Conservation (phyloP, 345 rosid genomes). For the Gossypium stocksii region DNA sequence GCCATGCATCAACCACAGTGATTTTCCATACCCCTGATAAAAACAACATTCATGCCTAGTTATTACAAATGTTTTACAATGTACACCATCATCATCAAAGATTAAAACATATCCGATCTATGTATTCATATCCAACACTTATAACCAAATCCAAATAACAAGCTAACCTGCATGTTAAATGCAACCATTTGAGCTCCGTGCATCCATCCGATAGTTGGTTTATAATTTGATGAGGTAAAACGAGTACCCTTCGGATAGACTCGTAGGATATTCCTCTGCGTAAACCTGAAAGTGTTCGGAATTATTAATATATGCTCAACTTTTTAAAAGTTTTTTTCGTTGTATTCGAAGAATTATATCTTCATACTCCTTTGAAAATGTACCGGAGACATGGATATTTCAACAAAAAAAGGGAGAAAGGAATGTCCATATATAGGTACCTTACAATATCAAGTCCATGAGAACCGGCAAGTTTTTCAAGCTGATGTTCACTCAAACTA, state of each 20-base stretch:
- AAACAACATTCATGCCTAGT: not conserved
- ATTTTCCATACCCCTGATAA: slow-evolving; percentile 75
- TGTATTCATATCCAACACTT: not conserved
- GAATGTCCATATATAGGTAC: slow-evolving; percentile 16
- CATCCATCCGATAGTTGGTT: slow-evolving; percentile 85
- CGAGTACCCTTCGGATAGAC: slow-evolving; percentile 88
- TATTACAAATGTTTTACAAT: no score
- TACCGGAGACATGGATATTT: not conserved
- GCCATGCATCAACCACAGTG: slow-evolving; percentile 88
- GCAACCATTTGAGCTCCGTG: slow-evolving; percentile 99
- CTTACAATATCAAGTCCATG: slow-evolving; percentile 39
- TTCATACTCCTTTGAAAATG: not conserved
- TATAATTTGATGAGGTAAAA: slow-evolving; percentile 80
- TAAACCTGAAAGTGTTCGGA: slow-evolving; percentile 47
- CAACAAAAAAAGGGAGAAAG: not conserved
- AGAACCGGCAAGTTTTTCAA: slow-evolving; percentile 34
- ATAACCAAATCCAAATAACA: not conserved
- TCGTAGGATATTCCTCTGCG: slow-evolving; percentile 71
- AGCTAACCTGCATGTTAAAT: slow-evolving; percentile 83
- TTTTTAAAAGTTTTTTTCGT: no score
- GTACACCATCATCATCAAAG: no score
- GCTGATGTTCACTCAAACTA: slow-evolving; percentile 45
- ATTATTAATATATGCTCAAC: not conserved
- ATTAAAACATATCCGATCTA: not conserved
- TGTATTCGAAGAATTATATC: not conserved